phyloP scores from a whole-genome alignment of 2,329 filamentous ascomycete genomes.

The Didymosphaeria variabile region DNA sequence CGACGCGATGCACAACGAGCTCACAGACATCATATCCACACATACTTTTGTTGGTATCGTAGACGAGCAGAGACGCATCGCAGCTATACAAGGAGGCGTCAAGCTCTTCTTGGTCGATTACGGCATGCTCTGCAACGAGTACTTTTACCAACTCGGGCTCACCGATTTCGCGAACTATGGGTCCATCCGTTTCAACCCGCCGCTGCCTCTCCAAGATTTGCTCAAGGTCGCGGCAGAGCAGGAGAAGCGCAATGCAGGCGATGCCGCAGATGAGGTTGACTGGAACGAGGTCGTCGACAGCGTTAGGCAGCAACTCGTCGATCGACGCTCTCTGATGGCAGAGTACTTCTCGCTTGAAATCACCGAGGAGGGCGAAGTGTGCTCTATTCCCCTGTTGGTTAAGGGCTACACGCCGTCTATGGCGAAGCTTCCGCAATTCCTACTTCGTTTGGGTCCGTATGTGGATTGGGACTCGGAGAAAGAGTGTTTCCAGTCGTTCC shows the following conservation, averaged over 20 bases:
- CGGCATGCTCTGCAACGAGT: conserved; percentile 82
- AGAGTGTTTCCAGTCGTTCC: conserved; percentile 82
- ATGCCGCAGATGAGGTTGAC: conserved; percentile 65
- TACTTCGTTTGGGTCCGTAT: conserved; percentile 86
- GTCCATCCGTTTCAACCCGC: conserved; percentile 78
- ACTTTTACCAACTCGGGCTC: conserved; percentile 93
- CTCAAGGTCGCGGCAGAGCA: conserved; percentile 76
- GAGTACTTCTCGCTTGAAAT: conserved; percentile 95
- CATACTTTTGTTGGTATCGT: conserved; percentile 95
- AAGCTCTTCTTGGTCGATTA: conserved; percentile 95
- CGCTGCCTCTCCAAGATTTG: conserved; percentile 75
- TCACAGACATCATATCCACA: conserved; percentile 86
- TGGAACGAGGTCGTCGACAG: conserved; percentile 71
- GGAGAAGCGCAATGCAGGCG: conserved; percentile 65
- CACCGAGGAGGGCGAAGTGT: conserved; percentile 77
- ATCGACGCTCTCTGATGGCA: conserved; percentile 81
- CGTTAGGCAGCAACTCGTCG: conserved; percentile 74
- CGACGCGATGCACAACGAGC: conserved; percentile 80
- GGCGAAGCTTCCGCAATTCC: conserved; percentile 86
- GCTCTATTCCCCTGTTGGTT: conserved; percentile 82
- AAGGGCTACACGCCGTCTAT: conserved; percentile 89
- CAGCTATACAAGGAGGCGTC: conserved; percentile 91
- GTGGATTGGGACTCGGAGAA: conserved; percentile 89
- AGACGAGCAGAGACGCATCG: conserved; percentile 84
- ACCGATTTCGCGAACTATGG: conserved; percentile 98